Evolutionary conservation across 371 early-diverging fungal genomes (phyloP), one percentile per base, ranked within the genome.

Genomic region (Agmasoma carcini): DNA sequence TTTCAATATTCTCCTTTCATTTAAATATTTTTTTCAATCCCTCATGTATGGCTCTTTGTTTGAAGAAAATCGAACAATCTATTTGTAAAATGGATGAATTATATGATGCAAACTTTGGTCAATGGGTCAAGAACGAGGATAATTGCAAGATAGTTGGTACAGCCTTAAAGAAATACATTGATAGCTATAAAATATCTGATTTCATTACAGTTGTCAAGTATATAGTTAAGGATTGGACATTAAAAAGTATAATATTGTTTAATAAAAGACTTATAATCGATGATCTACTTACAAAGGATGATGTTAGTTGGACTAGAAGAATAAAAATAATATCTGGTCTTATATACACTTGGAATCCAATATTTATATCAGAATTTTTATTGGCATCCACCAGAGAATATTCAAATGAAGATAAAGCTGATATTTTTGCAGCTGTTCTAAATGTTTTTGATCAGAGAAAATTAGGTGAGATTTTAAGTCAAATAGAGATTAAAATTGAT

Each of bases 51-150:
- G 9, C 46, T 5, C 26, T 61, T 12, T 36, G 49, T 12, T 25
- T 68, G 29, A 47, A 68, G 17, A 25, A 70, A 23, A 69, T 76
- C 41, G 76, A 74, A 33, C 52, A 45, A 19, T 64, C 72, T 12
- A 68, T 76, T 36, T 47, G 39, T 31, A 45, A 58, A 36, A 77
- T 77, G 77, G 77, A 77, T 59, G 50, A 58, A 12, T 56, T 59
- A 19, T 77, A 77, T 57, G 77, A 77, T 59, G 75, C 77, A 17
- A 77, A 77, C 61, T 77, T 77, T 60, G 77, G 75, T 3, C 68
- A 72, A n/a, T 77, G 77, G 77, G 73, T 77, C 17, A 29, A 69
- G 26, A 74, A 72, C 43, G 75, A 74, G 55, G 69, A 73, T 15
- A 77, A 77, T 54, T 52, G 62, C 27, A 61, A 64, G 11, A 65